Base-by-base conservation (phyloP, 441 rosid genomes). In the Isatis lusitanica region DNA sequence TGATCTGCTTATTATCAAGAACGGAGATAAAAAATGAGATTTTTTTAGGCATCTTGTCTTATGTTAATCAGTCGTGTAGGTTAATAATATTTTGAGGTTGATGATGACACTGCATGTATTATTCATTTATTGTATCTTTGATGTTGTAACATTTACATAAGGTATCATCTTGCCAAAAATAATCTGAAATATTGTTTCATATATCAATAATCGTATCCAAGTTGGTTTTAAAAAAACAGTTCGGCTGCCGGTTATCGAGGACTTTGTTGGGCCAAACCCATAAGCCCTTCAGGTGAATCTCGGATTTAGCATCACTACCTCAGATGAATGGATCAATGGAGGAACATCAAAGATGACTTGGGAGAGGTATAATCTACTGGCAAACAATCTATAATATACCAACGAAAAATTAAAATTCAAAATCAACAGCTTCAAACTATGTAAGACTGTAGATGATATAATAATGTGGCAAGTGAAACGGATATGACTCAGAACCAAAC, bases 401-500 rank as follows among this genome's bases (percentile, higher is more conserved):
- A 21, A n/a, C 12, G 7, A 28, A 50, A 24, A 0, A 6, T 33
- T 9, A 16, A 33, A 18, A 5, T 7, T 35, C 21, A 55, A n/a
- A 18, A 30, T 18, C 26, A 50, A 6, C 26, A 47, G 59, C 59
- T 59, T 47, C 30, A 61, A 31, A 17, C 56, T 53, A 48, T 50
- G 44, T 18, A n/a, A 52, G 56, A 51, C 44, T 26, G 44, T 53
- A 62, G 70, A 52, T 43, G 21, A 61, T 35, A 68, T 55, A 53
- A 61, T 39, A 52, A 51, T 26, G 17, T 53, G 51, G 42, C 50
- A 51, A 55, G 42, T 55, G 13, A 24, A 36, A 35, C 5, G 63
- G 44, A 55, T 13, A 62, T 17, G 64, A 46, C 66, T 55, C 36
- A 4, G 42, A 74, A 61, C 64, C 57, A 52, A 51, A 74, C 35